Conservation (phyloP, 805 yeast species). For the Ogataea angusta region DNA sequence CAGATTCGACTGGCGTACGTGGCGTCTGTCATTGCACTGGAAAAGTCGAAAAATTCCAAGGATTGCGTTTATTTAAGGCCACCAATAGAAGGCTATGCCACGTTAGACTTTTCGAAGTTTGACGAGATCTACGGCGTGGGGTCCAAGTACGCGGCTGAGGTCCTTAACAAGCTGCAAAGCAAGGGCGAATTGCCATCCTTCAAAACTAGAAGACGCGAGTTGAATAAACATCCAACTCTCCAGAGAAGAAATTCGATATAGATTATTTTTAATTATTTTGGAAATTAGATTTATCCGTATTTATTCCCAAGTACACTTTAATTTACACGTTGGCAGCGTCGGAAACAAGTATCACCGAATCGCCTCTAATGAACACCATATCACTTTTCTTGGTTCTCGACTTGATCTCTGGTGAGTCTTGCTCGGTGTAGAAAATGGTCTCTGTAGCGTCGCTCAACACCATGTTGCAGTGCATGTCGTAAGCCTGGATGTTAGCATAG, state of each 20-base stretch:
- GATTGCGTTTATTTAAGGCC: constrained; percentile 90
- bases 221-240: constrained; percentile 27
- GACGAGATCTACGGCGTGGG: constrained; percentile 88
- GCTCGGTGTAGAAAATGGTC: constrained; percentile 60
- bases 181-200: constrained; percentile 58
- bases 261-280: neutral
- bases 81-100: constrained; percentile 88
- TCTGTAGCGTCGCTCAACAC: constrained; percentile 92
- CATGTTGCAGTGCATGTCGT: constrained; percentile 95
- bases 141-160: constrained; percentile 60
- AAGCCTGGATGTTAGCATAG: constrained; percentile 46
- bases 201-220: constrained; percentile 45
- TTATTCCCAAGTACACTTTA: constrained; percentile 1
- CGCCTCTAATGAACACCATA: constrained; percentile 97
- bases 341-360: constrained; percentile 80
- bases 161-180: constrained; percentile 49
- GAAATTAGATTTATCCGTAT: neutral
- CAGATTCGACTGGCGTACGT: constrained; percentile 93
- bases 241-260: constrained; percentile 65
- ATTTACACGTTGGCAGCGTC: constrained; percentile 29
- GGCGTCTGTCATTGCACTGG: constrained; percentile 90
- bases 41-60: constrained; percentile 75
- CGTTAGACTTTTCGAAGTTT: constrained; percentile 87
- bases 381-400: constrained; percentile 60
- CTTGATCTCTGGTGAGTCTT: constrained; percentile 42